Percentiles rank a stretch among this genome's conserved stretches.
phyloP scores from a whole-genome alignment of 495 filamentous ascomycete genomes.

The Penicillium silybi region DNA sequence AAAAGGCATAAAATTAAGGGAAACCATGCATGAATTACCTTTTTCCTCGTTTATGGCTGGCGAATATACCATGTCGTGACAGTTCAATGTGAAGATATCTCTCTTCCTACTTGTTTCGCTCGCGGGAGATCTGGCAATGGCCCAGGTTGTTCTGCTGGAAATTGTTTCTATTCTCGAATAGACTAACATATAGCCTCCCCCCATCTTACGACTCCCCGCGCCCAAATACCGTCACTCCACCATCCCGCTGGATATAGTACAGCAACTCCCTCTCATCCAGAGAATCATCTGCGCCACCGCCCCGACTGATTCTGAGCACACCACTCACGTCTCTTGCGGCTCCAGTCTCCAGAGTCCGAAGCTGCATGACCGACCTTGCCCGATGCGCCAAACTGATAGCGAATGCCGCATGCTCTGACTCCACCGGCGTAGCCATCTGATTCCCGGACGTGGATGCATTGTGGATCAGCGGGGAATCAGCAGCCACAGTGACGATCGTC shows the following conservation, averaged over 20 bases:
- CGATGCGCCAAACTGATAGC: constrained; percentile 68
- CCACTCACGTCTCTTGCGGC: constrained; percentile 88
- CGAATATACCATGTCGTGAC: constrained; percentile 44
- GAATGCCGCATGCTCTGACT: constrained; percentile 63
- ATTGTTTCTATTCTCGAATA: background rate
- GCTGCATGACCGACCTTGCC: constrained; percentile 62
- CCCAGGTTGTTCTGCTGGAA: background rate
- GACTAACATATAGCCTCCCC: background rate
- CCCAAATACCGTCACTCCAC: constrained; percentile 76
- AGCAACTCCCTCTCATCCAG: constrained; percentile 67
- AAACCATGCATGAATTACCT: constrained; percentile 45
- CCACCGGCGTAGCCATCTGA: constrained; percentile 55
- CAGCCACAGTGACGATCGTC: constrained; percentile 61
- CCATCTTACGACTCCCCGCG: constrained; percentile 51
- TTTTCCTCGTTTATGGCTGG: constrained; percentile 43
- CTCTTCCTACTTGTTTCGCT: constrained; percentile 23
- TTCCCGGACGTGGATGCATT: constrained; percentile 28
- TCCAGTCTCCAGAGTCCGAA: constrained; percentile 76
- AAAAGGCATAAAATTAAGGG: constrained; percentile 31
- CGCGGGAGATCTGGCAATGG: background rate
- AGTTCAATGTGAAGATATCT: constrained; percentile 39
- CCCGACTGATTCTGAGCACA: constrained; percentile 70
- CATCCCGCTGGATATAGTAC: constrained; percentile 75
- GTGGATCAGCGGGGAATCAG: constrained; percentile 66
- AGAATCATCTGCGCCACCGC: constrained; percentile 39